Percentiles rank a stretch among this genome's conserved stretches.
These are phyloP conservation scores for Pseudonectria buxi DNA, from an alignment of 2,329 filamentous ascomycete genomes.

Conservation along the genomic window DNA sequence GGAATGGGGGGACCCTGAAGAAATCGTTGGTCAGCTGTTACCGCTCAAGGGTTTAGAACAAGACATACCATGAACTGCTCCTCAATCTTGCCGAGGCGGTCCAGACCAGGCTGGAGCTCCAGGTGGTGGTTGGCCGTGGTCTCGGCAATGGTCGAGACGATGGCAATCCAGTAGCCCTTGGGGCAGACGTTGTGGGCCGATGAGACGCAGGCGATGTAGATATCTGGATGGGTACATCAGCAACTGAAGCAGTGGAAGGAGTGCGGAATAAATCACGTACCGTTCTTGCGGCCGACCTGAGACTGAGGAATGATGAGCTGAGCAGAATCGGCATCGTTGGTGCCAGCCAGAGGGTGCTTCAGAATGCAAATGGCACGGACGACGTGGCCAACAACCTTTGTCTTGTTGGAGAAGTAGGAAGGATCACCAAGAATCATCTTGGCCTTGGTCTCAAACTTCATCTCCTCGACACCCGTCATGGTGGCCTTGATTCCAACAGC, in stretches of 20 bases:
- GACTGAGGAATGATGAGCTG: constrained; percentile 98
- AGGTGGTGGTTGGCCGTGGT: constrained; percentile 87
- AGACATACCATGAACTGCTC: constrained; percentile 83
- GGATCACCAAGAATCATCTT: constrained; percentile 95
- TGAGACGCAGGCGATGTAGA: constrained; percentile 94
- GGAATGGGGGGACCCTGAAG: constrained; percentile 71
- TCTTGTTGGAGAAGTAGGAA: constrained; percentile 91
- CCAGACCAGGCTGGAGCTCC: constrained; percentile 86
- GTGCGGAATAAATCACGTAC: constrained; percentile 41
- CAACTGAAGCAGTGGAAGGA: background rate
- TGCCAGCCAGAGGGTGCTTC: constrained; percentile 88
- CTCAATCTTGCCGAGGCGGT: constrained; percentile 86
- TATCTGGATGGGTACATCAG: constrained; percentile 53
- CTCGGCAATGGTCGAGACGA: constrained; percentile 96
- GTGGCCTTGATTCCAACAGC: constrained; percentile 95
- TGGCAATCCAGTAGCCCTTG: constrained; percentile 98
- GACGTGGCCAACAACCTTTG: constrained; percentile 79
- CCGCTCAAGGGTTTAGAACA: background rate
- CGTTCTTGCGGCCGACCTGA: constrained; percentile 93
- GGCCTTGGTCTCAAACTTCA: constrained; percentile 94
- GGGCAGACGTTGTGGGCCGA: constrained; percentile 97
- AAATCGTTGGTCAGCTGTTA: constrained; percentile 1
- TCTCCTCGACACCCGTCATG: constrained; percentile 83
- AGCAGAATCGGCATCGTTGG: constrained; percentile 78
- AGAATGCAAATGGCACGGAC: constrained; percentile 96